Base-by-base conservation (phyloP, 2,329 filamentous ascomycete genomes). In the Cladosporium phlei region DNA sequence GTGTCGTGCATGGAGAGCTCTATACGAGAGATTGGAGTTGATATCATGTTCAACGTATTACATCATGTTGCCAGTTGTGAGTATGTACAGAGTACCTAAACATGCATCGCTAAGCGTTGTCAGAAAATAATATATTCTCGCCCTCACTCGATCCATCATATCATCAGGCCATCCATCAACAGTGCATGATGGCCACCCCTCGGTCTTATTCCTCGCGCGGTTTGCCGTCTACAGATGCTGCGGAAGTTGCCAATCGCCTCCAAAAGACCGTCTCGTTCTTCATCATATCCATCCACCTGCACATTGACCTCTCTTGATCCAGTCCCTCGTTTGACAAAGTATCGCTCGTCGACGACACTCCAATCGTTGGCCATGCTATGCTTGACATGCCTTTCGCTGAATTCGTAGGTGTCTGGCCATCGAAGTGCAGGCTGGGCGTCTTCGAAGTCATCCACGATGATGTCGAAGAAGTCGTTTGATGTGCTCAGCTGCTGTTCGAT, bases 271-370 rank as follows among this genome's bases (percentile, higher is more conserved):
- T 25, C 35, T 22, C 25, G 27, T 29, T 39, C 48, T 16, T 55
- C 51, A 3, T 47, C 46, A 17, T 38, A 62, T 50, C 35, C 34
- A 3, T 55, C 59, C 12, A 69, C 45, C 20, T 68, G 66, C 14
- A 75, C 59, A 1, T 55, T 29, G 1, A 79, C 63, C 50, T 75
- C 71, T 50, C 68, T 71, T 12, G 65, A 68, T 9, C 63, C 64
- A 30, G 68, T 66, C 2, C 70, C 70, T 12, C 69, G 63, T 17
- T 68, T 66, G 24, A 79, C 69, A 55, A 69, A 77, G 51, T 77
- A 72, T 40, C 60, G 66, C 2, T 63, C 67, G 22, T 67, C 63
- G 40, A 68, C 65, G 6, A 58, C 52, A 17, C 69, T 68, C 76
- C 77, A 80, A 25, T 69, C 72, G 1, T 62, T 62, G 19, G 57